phyloP scores from a whole-genome alignment of 768 basidiomycete genomes.

The Porphyrellus cyaneotinctus region DNA sequence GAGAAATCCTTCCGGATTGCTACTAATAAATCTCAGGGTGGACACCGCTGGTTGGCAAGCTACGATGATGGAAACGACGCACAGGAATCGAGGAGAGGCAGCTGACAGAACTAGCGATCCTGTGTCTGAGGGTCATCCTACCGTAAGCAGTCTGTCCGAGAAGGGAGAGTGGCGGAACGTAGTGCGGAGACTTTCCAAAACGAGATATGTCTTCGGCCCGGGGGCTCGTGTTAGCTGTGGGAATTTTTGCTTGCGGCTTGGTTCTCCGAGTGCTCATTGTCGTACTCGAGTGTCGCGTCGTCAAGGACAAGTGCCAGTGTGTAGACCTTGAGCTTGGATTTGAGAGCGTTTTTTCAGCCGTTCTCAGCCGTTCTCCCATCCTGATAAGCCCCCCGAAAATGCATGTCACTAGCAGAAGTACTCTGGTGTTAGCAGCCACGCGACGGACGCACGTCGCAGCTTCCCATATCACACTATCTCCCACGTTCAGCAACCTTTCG shows the following conservation, averaged over 20 bases:
- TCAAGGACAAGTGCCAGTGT: too few species aligned
- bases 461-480: not conserved
- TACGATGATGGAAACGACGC: too few species aligned
- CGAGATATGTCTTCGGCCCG: conserved; percentile 21
- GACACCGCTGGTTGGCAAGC: too few species aligned
- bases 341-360: not conserved
- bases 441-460: conserved; percentile 4
- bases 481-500: not conserved
- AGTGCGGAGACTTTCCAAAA: conserved; percentile 17
- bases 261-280: too few species aligned
- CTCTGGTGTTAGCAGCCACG: not conserved
- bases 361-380: not conserved
- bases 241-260: conserved; percentile 9
- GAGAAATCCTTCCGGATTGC: too few species aligned
- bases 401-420: not conserved
- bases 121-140: too few species aligned
- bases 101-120: too few species aligned
- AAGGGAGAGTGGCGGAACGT: not conserved
- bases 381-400: not conserved
- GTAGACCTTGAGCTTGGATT: too few species aligned
- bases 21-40: too few species aligned
- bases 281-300: too few species aligned
- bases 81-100: too few species aligned
- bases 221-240: not conserved
- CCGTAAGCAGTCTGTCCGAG: too few species aligned